Base-by-base conservation (phyloP, 805 yeast genomes). In the Torulaspora indica region DNA sequence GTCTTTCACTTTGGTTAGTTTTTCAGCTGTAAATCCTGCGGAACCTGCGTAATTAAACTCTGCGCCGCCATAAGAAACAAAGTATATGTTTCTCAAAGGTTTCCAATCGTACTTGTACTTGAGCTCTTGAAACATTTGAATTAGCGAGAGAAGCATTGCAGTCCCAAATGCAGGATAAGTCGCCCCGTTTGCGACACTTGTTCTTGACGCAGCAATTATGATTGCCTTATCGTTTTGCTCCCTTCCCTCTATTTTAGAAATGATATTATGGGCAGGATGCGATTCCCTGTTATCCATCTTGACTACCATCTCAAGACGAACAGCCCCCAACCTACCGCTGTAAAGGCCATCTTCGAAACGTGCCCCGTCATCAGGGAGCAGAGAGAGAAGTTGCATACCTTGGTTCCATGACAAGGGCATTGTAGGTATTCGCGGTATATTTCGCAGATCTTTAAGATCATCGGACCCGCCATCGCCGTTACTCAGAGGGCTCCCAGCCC, bases 31-130 rank as follows among this genome's bases (percentile, higher is more conserved):
- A 75, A 90, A 80, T 56, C 84, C 91, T 0, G 89, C 74, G n/a
- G 86, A 73, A 0, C 98, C 98, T 0, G 93, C 95, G 52, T 74
- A 68, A 59, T 89, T 89, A 56, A 83, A 88, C 48, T 81, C 79
- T 0, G 84, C 69, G 1, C 85, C 96, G 55, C 90, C 95, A 69
- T 85, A 88, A 0, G 95, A 85, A 0, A 79, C 78, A 66, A 90
- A 89, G 57, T 82, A 82, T 10, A 90, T 81, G 3, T 90, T 74
- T 61, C 98, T 75, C 31, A 88, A 63, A 0, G 98, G 97, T 36
- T 72, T 69, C 97, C 97, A 90, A 47, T 81, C 78, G 54, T 74
- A 75, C 29, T 79, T 71, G 41, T 78, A 71, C 46, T 77, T 80
- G 62, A 89, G 68, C 22, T 77, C 71, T 15, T 86, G 78, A 42